Evolutionary conservation across 495 filamentous ascomycete species (phyloP), one percentile per base, ranked within the genome.

Genomic region (Amphirosellinia nigrospora): DNA sequence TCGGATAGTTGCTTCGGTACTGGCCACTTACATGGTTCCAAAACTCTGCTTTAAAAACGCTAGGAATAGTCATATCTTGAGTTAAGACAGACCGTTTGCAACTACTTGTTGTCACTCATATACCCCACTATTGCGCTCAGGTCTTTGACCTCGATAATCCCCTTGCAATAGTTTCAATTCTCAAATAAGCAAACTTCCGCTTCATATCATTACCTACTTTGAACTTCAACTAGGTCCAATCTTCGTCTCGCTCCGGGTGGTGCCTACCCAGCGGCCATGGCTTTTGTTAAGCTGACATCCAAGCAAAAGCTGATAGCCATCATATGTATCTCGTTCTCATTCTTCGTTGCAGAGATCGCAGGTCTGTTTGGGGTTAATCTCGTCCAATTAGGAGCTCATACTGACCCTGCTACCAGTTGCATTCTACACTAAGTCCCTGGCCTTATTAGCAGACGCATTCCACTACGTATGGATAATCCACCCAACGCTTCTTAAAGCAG

Each of bases 401-500:
- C 69, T 76, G 41, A 74, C 30, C 26, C 30, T 26, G 23, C 21
- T 55, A 46, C 15, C 36, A 87, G 84, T 94, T 72, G 95, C 94
- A 52, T 96, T 94, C 84, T 85, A 87, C 46, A 94, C 94, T 39
- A 89, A 92, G 75, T 98, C 95, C 45, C 88, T 98, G 65, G 95
- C 94, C 23, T 88, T 98, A 16, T 88, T 97, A 58, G 95, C 95
- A 48, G 95, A 98, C 83, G 93, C 94, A 34, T 97, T 98, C 81
- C 95, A 98, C 75, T 96, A 97, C 89, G 93, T 95, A 83, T 74
- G 85, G 71, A 63, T 50, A 32, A 66, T 7, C 7, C 19, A 69
- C 9, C 26, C 19, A 10, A 32, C 26, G 41, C 61, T 48, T 43
- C 6, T n/a, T 39, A 28, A 30, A 34, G 10, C 34, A 41, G 21